Percentiles rank a stretch among this genome's conserved stretches.
Evolutionary conservation across 2,329 filamentous ascomycete genomes (phyloP).

Genomic region (Aspergillaceae sp.): DNA sequence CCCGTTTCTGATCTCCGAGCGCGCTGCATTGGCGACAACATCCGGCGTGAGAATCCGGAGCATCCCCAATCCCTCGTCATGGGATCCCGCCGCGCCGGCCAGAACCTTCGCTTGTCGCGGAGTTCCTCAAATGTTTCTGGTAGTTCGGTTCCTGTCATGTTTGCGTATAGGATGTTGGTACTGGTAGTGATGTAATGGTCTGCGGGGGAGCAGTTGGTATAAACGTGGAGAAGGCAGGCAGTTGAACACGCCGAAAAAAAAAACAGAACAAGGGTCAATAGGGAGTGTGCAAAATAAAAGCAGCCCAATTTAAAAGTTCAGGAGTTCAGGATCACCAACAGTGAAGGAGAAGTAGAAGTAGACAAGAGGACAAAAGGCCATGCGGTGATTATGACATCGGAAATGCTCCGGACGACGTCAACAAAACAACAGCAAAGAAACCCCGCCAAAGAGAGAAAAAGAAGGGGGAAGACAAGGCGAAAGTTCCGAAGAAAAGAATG

Average conservation of each 20-base stretch:
- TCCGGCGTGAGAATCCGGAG: conserved; percentile 46
- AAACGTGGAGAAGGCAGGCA: no score
- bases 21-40: conserved; percentile 43
- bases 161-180: neutral
- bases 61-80: conserved; percentile 48
- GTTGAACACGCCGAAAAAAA: no score
- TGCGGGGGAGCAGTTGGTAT: neutral
- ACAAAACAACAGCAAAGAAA: no score
- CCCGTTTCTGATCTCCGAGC: conserved; percentile 46
- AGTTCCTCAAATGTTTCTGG: conserved; percentile 34
- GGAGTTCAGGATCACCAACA: no score
- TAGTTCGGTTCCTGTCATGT: conserved; percentile 16
- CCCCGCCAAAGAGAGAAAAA: no score
- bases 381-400: neutral
- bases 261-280: no score
- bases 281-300: no score
- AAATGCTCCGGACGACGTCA: neutral
- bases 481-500: neutral
- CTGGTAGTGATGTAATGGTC: no score
- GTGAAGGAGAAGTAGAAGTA: neutral
- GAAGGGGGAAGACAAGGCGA: no score
- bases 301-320: no score
- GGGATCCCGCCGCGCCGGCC: conserved; percentile 39
- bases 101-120: conserved; percentile 43
- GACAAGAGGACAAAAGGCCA: neutral